Evolutionary conservation across 345 rosid genomes (phyloP), one percentile per base, ranked within the genome.

Genomic region (Arabidopsis arenosa): DNA sequence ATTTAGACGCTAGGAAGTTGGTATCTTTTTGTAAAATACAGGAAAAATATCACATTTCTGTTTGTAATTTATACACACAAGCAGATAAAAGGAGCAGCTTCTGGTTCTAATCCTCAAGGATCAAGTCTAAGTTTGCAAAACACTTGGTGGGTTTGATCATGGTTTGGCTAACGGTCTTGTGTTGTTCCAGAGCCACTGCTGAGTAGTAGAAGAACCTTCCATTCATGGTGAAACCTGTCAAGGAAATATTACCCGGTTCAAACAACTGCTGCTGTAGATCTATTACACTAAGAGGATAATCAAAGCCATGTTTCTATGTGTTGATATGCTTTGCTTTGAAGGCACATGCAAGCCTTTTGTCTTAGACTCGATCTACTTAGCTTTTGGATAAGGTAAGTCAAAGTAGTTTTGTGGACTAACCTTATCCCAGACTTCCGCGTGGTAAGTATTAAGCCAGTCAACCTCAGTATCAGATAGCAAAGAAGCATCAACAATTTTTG

Each of bases 341-440:
- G n/a, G n/a, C n/a, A n/a, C n/a, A n/a, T n/a, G n/a, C n/a, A n/a
- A n/a, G n/a, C n/a, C n/a, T n/a, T n/a, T n/a, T n/a, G n/a, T n/a
- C 70, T 63, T 45, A 69, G n/a, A 70, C 37, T 53, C 33, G 28
- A n/a, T 36, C 9, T 33, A 37, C 65, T 30, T 62, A 35, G 51
- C n/a, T 39, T 56, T 72, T 48, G 51, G 17, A 54, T 32, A 57
- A 60, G 7, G 30, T 2, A 67, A 53, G 57, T 13, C n/a, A 21
- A 53, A 51, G 33, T 33, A 35, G 2, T 62, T 54, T 49, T 41
- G 52, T 43, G 52, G 40, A 48, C 72, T 78, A 74, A 89, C 98
- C 96, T 94, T 94, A 58, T 86, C 93, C 98, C 98, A 90, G 59
- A 92, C 97, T 81, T 90, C 92, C 2, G 80, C 57, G 73, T 92